Conservation (phyloP, 1,284 basidiomycete genomes). For the Ustilago tritici region DNA sequence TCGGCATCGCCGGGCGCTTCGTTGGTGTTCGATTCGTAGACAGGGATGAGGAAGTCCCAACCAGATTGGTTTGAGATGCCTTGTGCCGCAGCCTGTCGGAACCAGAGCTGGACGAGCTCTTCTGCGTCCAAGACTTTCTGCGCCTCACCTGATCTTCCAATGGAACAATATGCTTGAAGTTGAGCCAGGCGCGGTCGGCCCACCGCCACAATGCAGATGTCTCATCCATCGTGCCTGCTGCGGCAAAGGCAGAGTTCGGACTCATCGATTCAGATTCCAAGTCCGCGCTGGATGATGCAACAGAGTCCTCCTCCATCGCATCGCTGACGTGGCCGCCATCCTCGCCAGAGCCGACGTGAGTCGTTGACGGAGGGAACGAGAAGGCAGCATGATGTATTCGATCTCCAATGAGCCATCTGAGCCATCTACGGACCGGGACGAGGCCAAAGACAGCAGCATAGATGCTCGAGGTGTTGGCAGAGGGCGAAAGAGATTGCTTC, state of each 20-base stretch:
- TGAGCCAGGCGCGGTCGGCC: constrained; percentile 8
- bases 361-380: neutral
- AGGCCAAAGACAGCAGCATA: constrained; percentile 3
- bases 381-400: constrained; percentile 1
- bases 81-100: no score
- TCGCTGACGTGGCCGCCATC: neutral
- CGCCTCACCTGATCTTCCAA: neutral
- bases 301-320: neutral
- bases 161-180: constrained; percentile 5
- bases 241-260: neutral
- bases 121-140: neutral
- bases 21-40: neutral
- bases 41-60: constrained; percentile 1
- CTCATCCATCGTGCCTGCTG: neutral
- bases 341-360: neutral
- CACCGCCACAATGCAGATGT: constrained; percentile 4
- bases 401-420: neutral
- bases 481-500: neutral
- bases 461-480: neutral
- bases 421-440: neutral
- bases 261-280: neutral
- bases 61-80: neutral
- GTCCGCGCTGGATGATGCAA: neutral
- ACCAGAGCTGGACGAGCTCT: neutral
- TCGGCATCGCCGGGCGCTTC: neutral